These are phyloP conservation scores for Xylariaceae sp. DNA, from an alignment of 2,329 filamentous ascomycete species.

Conservation along the genomic window DNA sequence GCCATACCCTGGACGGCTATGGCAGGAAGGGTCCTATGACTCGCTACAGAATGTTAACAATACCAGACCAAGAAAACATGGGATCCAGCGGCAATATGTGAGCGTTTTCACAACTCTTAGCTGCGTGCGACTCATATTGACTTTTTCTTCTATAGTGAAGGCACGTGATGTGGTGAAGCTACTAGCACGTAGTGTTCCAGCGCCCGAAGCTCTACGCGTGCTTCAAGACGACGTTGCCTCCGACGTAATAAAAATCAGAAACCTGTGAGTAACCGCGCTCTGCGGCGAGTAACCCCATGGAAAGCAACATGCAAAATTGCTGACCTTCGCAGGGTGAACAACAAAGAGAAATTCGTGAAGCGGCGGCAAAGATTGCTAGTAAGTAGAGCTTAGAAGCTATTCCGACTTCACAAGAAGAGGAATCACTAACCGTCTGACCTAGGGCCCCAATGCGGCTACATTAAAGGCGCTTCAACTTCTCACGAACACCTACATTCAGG, in stretches of 20 bases:
- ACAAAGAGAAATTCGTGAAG: constrained; percentile 95
- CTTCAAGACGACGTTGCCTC: constrained; percentile 86
- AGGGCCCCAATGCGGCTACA: constrained; percentile 80
- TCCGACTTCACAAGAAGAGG: neutral
- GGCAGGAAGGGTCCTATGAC: neutral
- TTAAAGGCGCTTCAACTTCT: constrained; percentile 80
- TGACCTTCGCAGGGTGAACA: constrained; percentile 85
- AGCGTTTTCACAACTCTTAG: neutral
- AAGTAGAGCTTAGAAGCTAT: neutral
- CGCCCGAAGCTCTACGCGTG: constrained; percentile 89
- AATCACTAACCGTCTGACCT: constrained; percentile 1
- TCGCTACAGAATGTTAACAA: constrained; percentile 1
- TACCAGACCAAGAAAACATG: constrained; percentile 19
- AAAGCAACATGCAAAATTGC: constrained; percentile 14
- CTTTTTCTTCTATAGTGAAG: constrained; percentile 49
- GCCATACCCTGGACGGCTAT: neutral
- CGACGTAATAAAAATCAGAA: constrained; percentile 63
- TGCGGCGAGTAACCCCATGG: neutral
- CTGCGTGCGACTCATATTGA: constrained; percentile 2
- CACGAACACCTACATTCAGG: constrained; percentile 81
- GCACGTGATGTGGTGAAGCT: constrained; percentile 92
- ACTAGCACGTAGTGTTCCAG: constrained; percentile 83
- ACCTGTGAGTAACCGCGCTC: constrained; percentile 6
- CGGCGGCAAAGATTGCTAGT: constrained; percentile 78
- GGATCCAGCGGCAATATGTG: constrained; percentile 76